Evolutionary conservation across 2,329 filamentous ascomycete genomes (phyloP), one percentile per base, ranked within the genome.

Genomic region (Polytolypa hystricis): DNA sequence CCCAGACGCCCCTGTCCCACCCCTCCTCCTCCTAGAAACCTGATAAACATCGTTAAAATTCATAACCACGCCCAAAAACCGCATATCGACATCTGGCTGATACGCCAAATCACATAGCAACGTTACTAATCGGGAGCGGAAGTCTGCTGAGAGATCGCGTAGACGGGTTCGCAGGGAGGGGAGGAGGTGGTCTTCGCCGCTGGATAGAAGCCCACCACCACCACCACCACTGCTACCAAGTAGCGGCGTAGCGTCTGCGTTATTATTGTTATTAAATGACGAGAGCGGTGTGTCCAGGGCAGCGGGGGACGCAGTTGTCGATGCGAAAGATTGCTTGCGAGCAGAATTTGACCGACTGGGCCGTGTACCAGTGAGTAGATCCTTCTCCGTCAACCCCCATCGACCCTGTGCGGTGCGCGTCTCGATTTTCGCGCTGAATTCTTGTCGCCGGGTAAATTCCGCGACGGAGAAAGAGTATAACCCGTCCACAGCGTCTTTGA

Each of bases 31-130:
- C 56, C 79, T 73, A 50, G 79, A 74, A 10, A 84, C 83, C 60
- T 84, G 75, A 60, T 96, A 96, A 17, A 93, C 83, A 56, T 96
- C 89, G 61, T 98, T 98, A 62, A 96, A 98, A 62, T 96, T 98
- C 85, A 98, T 96, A 27, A 91, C 84, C 31, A 96, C 86, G 26
- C 85, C 91, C 47, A 98, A 64, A 67, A 96, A 96, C 37, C 89
- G 73, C 78, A 98, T 84, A 58, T 98, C 91, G 35, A 87, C 79
- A 57, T 98, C 91, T 1, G 86, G 81, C 61, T 96, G 89, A 61
- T 93, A 89, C 6, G 85, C 82, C 44, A 98, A 60, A 57, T 98
- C 93, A 10, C 91, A 86, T 3, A 98, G 67, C 37, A 98, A 64
- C 27, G 87, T 69, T 56, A 85, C 85, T 33, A 96, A 72, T 18